Conservation (phyloP, 306 rosid species). For the Crotalaria pallida region DNA sequence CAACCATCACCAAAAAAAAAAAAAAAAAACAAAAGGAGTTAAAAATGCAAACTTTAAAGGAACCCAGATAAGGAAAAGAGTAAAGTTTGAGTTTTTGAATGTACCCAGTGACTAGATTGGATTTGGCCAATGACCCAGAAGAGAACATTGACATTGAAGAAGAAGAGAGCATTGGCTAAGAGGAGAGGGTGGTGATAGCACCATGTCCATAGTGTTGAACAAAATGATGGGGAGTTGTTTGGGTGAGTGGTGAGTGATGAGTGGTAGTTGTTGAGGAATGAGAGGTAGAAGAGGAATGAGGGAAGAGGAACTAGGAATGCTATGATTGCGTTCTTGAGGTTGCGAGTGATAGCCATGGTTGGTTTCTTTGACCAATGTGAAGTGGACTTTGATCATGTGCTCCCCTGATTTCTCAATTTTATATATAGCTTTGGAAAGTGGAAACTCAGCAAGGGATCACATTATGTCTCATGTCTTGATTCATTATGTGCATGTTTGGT, state of each 20-base stretch:
- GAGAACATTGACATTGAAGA: slow-evolving; percentile 76
- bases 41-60: slow-evolving; percentile 17
- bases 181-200: slow-evolving; percentile 80
- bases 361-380: neutral
- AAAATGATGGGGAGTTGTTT: slow-evolving; percentile 10
- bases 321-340: slow-evolving; percentile 52
- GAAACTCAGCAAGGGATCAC: no score
- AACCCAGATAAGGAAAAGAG: neutral
- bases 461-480: no score
- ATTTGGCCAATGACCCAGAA: slow-evolving; percentile 80
- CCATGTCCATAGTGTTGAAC: slow-evolving; percentile 59
- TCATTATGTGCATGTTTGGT: no score
- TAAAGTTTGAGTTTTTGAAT: neutral
- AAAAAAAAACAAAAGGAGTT: no score
- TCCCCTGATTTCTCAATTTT: neutral
- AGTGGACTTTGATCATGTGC: neutral
- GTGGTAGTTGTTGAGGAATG: slow-evolving; percentile 47
- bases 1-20: no score
- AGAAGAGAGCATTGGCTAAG: slow-evolving; percentile 67
- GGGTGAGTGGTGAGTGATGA: neutral
- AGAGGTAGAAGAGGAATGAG: slow-evolving; percentile 63
- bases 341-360: slow-evolving; percentile 19
- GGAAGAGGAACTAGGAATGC: slow-evolving; percentile 79
- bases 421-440: no score
- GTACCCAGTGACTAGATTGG: slow-evolving; percentile 81